phyloP scores from a whole-genome alignment of 306 rosid genomes.

The Potentilla sterilis region DNA sequence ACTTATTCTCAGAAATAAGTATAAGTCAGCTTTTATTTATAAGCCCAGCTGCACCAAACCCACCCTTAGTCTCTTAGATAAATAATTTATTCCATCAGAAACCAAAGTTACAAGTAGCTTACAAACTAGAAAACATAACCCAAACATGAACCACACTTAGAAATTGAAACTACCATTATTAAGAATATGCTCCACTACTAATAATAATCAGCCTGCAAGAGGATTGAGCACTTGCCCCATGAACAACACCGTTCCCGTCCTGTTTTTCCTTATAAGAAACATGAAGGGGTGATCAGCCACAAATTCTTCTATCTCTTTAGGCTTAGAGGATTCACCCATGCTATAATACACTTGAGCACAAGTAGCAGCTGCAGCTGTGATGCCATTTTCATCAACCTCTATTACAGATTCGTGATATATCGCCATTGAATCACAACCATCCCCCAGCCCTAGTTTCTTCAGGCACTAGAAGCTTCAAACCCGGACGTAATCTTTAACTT shows the following conservation, averaged over 20 bases:
- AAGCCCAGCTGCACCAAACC: too few species aligned
- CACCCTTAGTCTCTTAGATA: too few species aligned
- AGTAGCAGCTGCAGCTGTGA: slow-evolving; percentile 20
- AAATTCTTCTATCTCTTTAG: slow-evolving; percentile 5
- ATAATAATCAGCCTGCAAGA: background rate
- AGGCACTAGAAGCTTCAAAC: slow-evolving; percentile 1
- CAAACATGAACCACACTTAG: background rate
- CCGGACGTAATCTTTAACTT: slow-evolving; percentile 17
- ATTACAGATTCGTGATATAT: slow-evolving; percentile 14
- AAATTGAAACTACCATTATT: background rate
- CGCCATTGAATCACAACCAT: slow-evolving; percentile 19
- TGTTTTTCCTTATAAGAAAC: slow-evolving; percentile 25
- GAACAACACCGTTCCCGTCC: slow-evolving; percentile 9
- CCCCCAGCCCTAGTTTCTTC: slow-evolving; percentile 19
- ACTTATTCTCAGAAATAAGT: too few species aligned
- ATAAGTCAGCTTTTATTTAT: too few species aligned
- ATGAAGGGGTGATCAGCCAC: slow-evolving; percentile 32
- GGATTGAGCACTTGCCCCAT: slow-evolving; percentile 19
- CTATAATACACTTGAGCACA: background rate
- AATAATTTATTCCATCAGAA: too few species aligned
- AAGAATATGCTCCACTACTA: background rate
- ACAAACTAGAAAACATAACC: too few species aligned
- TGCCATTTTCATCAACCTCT: slow-evolving; percentile 31
- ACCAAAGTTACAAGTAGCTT: too few species aligned
- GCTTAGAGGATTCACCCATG: fast-evolving